Evolutionary conservation across 768 basidiomycete genomes (phyloP).

Genomic region (Tulasnella sp.): DNA sequence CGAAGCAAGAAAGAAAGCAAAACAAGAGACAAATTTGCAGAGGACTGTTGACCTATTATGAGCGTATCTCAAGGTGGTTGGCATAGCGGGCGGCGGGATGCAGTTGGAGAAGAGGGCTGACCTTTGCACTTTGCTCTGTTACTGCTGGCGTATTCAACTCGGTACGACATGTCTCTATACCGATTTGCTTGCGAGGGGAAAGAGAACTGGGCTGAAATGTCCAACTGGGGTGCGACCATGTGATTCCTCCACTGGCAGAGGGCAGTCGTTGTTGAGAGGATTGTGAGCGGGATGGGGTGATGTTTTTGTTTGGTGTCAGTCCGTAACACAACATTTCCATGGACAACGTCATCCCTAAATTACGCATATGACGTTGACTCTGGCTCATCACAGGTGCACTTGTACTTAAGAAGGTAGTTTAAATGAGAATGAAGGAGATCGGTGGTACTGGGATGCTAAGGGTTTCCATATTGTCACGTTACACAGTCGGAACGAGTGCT

Average conservation of each 20-base stretch:
- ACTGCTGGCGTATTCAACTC: constrained; percentile 2
- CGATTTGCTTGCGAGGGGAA: neutral
- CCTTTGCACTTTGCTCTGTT: constrained; percentile 20
- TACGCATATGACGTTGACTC: too few species aligned
- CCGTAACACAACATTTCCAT: neutral
- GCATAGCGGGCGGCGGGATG: neutral
- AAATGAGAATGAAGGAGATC: too few species aligned
- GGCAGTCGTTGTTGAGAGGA: neutral
- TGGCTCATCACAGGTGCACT: too few species aligned
- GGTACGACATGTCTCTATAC: neutral
- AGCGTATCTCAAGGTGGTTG: neutral
- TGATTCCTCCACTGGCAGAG: neutral
- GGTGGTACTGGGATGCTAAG: too few species aligned
- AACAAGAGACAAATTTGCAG: neutral
- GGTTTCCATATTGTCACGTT: too few species aligned
- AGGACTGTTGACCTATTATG: neutral
- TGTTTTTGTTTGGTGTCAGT: neutral
- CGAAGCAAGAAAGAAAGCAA: neutral
- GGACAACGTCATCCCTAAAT: too few species aligned
- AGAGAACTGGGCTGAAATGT: too few species aligned
- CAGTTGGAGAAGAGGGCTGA: neutral
- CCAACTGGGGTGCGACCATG: too few species aligned
- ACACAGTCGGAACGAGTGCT: too few species aligned
- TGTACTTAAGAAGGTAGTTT: too few species aligned
- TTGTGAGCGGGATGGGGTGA: neutral